phyloP scores from a whole-genome alignment of 345 rosid species.

The Balakata baccata region DNA sequence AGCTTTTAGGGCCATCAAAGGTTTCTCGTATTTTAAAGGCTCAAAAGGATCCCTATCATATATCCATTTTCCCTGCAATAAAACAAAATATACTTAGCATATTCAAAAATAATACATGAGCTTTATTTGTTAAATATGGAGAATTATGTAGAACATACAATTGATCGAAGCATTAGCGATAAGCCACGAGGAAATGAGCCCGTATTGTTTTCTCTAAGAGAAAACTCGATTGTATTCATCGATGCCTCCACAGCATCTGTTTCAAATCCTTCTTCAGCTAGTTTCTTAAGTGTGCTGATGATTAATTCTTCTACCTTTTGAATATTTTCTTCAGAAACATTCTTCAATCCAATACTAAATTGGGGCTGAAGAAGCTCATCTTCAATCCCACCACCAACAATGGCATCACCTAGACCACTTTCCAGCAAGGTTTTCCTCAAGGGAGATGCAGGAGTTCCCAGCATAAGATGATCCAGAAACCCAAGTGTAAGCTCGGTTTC shows the following conservation, averaged over 20 bases:
- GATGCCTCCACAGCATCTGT: constrained; percentile 92
- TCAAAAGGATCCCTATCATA: constrained; percentile 97
- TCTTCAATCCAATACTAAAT: constrained; percentile 87
- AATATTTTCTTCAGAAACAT: constrained; percentile 70
- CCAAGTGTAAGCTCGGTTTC: constrained; percentile 87
- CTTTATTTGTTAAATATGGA: not conserved
- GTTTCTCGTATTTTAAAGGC: constrained; percentile 88
- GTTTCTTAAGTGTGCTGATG: constrained; percentile 61
- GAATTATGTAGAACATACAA: constrained; percentile 39
- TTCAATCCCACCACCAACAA: constrained; percentile 82
- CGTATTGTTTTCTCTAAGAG: constrained; percentile 93
- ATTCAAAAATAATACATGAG: not conserved
- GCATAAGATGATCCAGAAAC: constrained; percentile 87
- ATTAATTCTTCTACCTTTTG: constrained; percentile 75
- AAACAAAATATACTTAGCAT: constrained; percentile 25
- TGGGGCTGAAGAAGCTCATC: constrained; percentile 98
- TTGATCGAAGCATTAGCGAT: constrained; percentile 90
- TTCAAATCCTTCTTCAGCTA: constrained; percentile 91
- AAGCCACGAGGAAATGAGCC: constrained; percentile 99
- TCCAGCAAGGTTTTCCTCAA: constrained; percentile 83
- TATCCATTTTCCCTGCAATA: constrained; percentile 84
- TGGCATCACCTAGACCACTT: constrained; percentile 96
- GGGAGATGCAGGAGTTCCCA: constrained; percentile 97
- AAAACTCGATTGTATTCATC: constrained; percentile 95
- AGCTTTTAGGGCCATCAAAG: constrained; percentile 67